Evolutionary conservation across 345 rosid genomes (phyloP), one percentile per base, ranked within the genome.

Genomic region (Linum trigynum): DNA sequence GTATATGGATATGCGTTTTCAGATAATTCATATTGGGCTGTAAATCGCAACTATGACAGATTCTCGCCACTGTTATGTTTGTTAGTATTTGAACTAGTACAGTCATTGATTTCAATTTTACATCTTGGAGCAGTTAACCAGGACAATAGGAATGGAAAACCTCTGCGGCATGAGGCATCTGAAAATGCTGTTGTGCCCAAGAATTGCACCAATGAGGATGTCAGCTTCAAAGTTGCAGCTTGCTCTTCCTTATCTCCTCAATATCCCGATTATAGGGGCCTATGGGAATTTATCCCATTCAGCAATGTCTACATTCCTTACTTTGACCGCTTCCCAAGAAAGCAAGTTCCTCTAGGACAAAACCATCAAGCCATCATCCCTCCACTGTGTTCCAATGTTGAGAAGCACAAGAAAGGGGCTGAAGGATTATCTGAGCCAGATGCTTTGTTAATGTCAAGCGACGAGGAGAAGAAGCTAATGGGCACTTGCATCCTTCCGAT

Each of bases 401-500:
- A 15, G 16, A 56, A 56, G 23, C 32, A 56, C 35, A 15, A 16
- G 41, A 23, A 61, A 61, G 57, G 66, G 59, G 55, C 35, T 40
- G 56, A 67, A 65, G 62, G 53, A 37, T 37, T 40, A 42, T 59
- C 17, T 59, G 41, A 55, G 55, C 67, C 57, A 62, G 63, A 51
- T 74, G 55, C 55, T 48, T 36, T 9, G 12, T 59, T 64, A 43
- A 65, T 50, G 56, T 51, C 70, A 71, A 57, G 60, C 59, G 76
- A 38, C n/a, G 8, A 71, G 8, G 78, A 82, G 70, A 56, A 62
- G 67, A 75, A 35, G 38, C 67, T 73, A 67, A 70, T 79, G 65
- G 94, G 90, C 50, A 74, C 80, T 66, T 75, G 92, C 71, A 73
- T 89, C 43, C 66, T 82, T 83, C 81, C 94, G 0, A 79, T 87